Percentiles rank a stretch among this genome's conserved stretches.
Conservation (phyloP, 2,329 filamentous ascomycete species). For the Amauroascus niger region DNA sequence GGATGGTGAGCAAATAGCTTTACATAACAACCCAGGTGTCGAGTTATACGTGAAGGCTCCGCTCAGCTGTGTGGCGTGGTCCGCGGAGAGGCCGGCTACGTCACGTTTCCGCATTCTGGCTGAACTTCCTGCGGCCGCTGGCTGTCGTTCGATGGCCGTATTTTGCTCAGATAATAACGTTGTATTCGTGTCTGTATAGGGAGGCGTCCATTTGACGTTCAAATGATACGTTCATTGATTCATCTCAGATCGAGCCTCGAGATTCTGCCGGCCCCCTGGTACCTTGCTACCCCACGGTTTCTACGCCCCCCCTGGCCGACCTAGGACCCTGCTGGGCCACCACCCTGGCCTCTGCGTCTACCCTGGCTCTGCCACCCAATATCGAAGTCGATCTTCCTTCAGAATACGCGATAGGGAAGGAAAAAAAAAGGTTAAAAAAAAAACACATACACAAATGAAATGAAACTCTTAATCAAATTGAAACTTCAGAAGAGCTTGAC, state of each 20-base stretch:
- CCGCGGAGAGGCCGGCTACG: neutral
- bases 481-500: constrained; percentile 10
- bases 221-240: constrained; percentile 10
- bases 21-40: neutral
- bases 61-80: neutral
- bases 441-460: neutral
- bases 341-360: neutral
- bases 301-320: neutral
- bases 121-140: neutral
- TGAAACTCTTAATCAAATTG: constrained; percentile 11
- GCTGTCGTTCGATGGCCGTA: neutral
- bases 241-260: constrained; percentile 8
- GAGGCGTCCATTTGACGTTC: neutral
- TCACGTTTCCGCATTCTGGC: neutral
- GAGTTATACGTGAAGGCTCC: neutral
- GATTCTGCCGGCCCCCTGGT: neutral
- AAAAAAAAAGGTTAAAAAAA: constrained; percentile 5
- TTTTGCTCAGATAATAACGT: constrained; percentile 11
- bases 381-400: constrained; percentile 4
- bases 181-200: constrained; percentile 7
- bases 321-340: neutral
- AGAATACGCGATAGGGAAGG: constrained; percentile 8
- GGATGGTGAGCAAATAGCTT: constrained; percentile 1
- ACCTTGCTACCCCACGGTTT: constrained; percentile 9
- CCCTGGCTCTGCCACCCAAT: constrained; percentile 5